Conservation (phyloP, 257 asterid genomes). For the Lithospermum erythrorhizon region DNA sequence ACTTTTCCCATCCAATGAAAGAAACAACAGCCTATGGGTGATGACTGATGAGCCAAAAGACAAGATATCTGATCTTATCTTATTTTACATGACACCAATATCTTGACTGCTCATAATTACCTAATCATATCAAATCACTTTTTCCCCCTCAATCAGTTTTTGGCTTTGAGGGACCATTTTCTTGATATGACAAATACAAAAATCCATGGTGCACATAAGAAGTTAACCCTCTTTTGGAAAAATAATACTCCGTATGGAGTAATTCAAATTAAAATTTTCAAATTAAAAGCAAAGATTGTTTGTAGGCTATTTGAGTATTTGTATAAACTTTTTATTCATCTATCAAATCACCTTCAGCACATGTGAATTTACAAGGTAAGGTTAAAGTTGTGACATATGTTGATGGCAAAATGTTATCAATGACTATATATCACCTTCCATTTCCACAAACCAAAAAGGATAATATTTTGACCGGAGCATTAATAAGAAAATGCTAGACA, state of each 20-base stretch:
- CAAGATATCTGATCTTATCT: neutral
- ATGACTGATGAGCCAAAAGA: too few relatives aligned
- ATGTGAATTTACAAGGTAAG: too few relatives aligned
- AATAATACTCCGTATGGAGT: too few relatives aligned
- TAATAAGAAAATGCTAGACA: neutral
- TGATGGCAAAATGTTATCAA: too few relatives aligned
- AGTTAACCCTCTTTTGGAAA: neutral
- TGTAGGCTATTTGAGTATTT: too few relatives aligned
- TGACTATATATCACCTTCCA: neutral
- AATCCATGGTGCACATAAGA: constrained; percentile 22
- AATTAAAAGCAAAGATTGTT: too few relatives aligned
- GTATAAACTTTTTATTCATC: too few relatives aligned
- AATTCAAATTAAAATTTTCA: too few relatives aligned
- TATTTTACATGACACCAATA: neutral
- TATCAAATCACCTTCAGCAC: too few relatives aligned
- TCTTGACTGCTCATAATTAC: constrained; percentile 9
- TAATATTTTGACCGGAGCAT: neutral
- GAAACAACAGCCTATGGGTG: neutral
- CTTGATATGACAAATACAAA: constrained; percentile 40
- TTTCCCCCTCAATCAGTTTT: neutral
- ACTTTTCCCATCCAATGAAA: neutral
- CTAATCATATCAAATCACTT: constrained; percentile 36
- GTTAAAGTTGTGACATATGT: too few relatives aligned
- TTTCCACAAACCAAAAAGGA: neutral
- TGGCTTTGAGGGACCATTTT: constrained; percentile 22